Percentiles rank a stretch among this genome's conserved stretches.
Evolutionary conservation across 805 yeast species (phyloP).

Genomic region (Candida oleophila): DNA sequence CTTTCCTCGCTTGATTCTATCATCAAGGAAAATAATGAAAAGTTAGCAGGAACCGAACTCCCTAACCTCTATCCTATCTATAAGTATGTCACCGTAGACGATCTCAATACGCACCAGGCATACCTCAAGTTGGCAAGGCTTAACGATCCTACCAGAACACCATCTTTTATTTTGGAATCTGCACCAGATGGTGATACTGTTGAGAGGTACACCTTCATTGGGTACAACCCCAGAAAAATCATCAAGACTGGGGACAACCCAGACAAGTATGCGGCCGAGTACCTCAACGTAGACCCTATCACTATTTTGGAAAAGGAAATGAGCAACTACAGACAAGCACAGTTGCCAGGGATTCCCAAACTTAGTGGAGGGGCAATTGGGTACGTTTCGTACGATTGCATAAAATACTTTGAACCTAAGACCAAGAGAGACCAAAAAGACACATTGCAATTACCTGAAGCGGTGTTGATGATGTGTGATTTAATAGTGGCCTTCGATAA

Average conservation of each 20-base stretch:
- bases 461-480: conserved; percentile 88
- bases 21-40: conserved; percentile 17
- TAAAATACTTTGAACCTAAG: conserved; percentile 93
- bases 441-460: conserved; percentile 83
- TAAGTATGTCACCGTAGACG: conserved; percentile 70
- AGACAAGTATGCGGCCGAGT: conserved; percentile 21
- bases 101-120: conserved; percentile 86
- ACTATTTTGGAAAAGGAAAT: conserved; percentile 72
- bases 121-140: conserved; percentile 80
- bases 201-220: conserved; percentile 89
- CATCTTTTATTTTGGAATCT: conserved; percentile 83
- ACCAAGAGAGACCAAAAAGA: conserved; percentile 77
- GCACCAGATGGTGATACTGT: conserved; percentile 87
- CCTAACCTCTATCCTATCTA: conserved; percentile 83
- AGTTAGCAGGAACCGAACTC: conserved; percentile 6
- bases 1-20: conserved; percentile 26
- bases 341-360: conserved; percentile 77
- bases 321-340: conserved; percentile 61
- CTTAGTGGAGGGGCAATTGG: conserved; percentile 97
- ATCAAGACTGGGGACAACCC: conserved; percentile 77
- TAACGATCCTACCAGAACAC: conserved; percentile 47
- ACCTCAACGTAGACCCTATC: conserved; percentile 74
- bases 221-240: conserved; percentile 77
- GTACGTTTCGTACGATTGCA: conserved; percentile 93
- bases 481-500: conserved; percentile 89